Conservation (phyloP, 2,329 filamentous ascomycete species). For the Aspergillus sp. region DNA sequence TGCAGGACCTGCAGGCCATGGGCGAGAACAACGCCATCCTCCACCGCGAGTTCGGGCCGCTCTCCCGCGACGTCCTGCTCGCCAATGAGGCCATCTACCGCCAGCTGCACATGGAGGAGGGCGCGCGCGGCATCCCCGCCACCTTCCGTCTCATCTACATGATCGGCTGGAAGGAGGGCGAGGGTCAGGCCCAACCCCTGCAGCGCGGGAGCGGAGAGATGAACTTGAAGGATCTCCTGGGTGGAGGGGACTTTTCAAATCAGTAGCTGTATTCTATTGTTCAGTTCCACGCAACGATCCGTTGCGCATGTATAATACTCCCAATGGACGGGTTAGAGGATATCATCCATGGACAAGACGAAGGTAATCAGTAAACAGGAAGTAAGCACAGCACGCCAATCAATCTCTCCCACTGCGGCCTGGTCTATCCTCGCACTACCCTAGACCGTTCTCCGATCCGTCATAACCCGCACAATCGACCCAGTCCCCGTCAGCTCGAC, state of each 20-base stretch:
- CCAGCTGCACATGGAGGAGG: constrained; percentile 79
- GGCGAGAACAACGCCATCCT: constrained; percentile 89
- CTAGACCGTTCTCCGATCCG: constrained; percentile 86
- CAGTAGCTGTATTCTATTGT: constrained; percentile 13
- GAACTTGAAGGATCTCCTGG: constrained; percentile 81
- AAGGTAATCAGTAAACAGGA: constrained; percentile 1
- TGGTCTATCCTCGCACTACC: neutral
- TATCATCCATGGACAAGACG: neutral
- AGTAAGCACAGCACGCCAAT: constrained; percentile 4
- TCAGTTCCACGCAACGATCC: constrained; percentile 13
- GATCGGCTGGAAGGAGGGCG: constrained; percentile 95
- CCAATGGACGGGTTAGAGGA: constrained; percentile 9
- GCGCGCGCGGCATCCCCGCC: constrained; percentile 67
- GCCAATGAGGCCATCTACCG: constrained; percentile 88
- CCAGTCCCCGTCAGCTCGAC: constrained; percentile 90
- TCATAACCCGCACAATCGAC: constrained; percentile 93
- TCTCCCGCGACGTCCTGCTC: constrained; percentile 79
- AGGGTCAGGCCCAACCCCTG: constrained; percentile 75
- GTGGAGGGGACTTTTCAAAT: constrained; percentile 39
- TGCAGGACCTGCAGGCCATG: constrained; percentile 95
- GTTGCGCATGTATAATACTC: constrained; percentile 17
- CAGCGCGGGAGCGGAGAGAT: constrained; percentile 80
- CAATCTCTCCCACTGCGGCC: neutral
- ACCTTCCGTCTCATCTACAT: constrained; percentile 97
- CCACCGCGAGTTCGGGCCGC: constrained; percentile 74